These are phyloP conservation scores for Crucihimalaya himalaica DNA, from an alignment of 345 rosid species.

Conservation along the genomic window DNA sequence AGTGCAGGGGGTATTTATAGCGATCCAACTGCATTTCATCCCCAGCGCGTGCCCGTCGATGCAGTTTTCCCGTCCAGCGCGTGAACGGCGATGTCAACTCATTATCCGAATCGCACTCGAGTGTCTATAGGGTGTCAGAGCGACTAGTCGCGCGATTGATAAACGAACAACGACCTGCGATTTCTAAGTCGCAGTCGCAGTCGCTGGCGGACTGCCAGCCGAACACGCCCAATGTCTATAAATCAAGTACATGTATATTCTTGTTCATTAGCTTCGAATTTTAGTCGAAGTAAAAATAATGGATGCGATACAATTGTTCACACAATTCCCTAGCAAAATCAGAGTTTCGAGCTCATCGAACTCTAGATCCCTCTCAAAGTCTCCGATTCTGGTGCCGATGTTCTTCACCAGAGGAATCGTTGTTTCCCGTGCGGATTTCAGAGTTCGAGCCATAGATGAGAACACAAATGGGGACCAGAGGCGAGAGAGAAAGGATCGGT, in stretches of 20 bases:
- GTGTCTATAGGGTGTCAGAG: too few relatives aligned
- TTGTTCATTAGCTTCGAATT: slow-evolving; percentile 13
- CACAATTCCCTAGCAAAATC: slow-evolving; percentile 48
- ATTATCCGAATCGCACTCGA: too few relatives aligned
- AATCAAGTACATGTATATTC: background rate
- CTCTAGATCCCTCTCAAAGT: slow-evolving; percentile 17
- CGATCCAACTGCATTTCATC: too few relatives aligned
- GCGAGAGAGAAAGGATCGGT: slow-evolving; percentile 27
- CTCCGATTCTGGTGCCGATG: slow-evolving; percentile 24
- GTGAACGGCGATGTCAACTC: too few relatives aligned
- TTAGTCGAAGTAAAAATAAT: slow-evolving; percentile 30
- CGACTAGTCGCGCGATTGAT: too few relatives aligned
- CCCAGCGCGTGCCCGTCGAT: too few relatives aligned
- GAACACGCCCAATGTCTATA: slow-evolving; percentile 25
- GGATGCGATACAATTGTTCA: slow-evolving; percentile 53
- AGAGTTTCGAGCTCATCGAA: slow-evolving; percentile 12
- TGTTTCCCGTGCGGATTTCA: slow-evolving; percentile 39
- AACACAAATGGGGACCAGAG: slow-evolving; percentile 42
- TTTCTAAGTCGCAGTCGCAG: too few relatives aligned
- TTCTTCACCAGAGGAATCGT: background rate
- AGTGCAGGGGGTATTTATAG: too few relatives aligned
- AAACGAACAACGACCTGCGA: too few relatives aligned
- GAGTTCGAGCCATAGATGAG: slow-evolving; percentile 38
- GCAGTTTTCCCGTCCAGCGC: too few relatives aligned
- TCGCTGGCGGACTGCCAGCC: too few relatives aligned